phyloP scores from a whole-genome alignment of 495 filamentous ascomycete genomes.

The Talaromyces ruber region DNA sequence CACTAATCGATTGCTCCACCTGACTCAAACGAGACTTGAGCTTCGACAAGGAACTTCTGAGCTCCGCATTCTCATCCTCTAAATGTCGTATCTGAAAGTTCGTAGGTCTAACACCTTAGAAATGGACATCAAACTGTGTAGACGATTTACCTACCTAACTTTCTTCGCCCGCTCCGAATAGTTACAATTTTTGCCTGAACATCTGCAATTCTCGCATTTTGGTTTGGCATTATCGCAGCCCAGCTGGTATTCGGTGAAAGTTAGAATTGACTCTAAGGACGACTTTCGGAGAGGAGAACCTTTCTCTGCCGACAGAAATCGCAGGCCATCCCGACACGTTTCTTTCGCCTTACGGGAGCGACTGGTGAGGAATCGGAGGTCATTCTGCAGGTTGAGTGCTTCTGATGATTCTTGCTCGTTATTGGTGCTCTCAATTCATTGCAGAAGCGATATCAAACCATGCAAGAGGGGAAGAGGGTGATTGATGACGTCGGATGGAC shows the following conservation, averaged over 20 bases:
- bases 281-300: conserved; percentile 2
- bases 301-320: conserved; percentile 22
- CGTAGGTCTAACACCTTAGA: conserved; percentile 11
- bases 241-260: conserved; percentile 11
- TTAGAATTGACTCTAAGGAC: not conserved
- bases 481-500: not conserved
- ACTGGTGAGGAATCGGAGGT: not conserved
- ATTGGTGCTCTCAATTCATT: not conserved
- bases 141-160: conserved; percentile 10
- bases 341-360: not conserved
- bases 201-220: conserved; percentile 18
- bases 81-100: conserved; percentile 17
- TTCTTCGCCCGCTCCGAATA: conserved; percentile 9
- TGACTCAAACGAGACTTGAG: not conserved
- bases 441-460: not conserved
- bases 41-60: conserved; percentile 6
- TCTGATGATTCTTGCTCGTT: not conserved
- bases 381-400: not conserved
- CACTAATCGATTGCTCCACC: not conserved
- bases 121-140: not conserved
- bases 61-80: conserved; percentile 18
- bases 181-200: conserved; percentile 12
- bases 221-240: conserved; percentile 20
- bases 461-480: not conserved
- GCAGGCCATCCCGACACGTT: conserved; percentile 11